Evolutionary conservation across 768 basidiomycete species (phyloP).

Genomic region (Rhizopogon roseolus): DNA sequence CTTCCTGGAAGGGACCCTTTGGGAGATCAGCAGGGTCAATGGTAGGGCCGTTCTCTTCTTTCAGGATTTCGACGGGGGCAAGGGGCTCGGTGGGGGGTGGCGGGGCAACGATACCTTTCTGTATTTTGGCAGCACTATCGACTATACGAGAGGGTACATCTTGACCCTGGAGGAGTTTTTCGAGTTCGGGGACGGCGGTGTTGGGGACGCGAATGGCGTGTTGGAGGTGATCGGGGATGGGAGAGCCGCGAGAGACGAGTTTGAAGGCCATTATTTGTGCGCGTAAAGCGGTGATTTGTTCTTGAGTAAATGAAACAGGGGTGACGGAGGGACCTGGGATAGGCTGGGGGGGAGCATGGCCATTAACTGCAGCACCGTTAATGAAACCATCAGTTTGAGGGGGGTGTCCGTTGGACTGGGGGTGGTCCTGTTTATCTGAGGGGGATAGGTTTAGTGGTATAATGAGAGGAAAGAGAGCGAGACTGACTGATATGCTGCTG

Average conservation of each 20-base stretch:
- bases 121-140: constrained; percentile 70
- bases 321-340: constrained; percentile 46
- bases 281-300: constrained; percentile 72
- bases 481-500: constrained; percentile 27
- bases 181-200: constrained; percentile 55
- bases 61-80: constrained; percentile 27
- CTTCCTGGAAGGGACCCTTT: constrained; percentile 73
- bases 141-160: constrained; percentile 62
- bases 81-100: constrained; percentile 17
- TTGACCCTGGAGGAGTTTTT: constrained; percentile 56
- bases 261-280: constrained; percentile 84
- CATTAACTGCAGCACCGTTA: constrained; percentile 29
- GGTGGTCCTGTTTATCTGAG: constrained; percentile 16
- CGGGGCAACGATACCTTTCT: constrained; percentile 42
- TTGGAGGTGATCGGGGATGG: constrained; percentile 66
- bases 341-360: constrained; percentile 36
- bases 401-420: constrained; percentile 6
- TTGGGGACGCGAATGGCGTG: constrained; percentile 66
- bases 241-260: constrained; percentile 56
- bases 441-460: neutral
- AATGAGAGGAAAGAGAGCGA: constrained; percentile 9
- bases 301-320: constrained; percentile 72
- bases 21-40: constrained; percentile 58
- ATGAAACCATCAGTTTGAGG: constrained; percentile 3
- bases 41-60: constrained; percentile 45